Evolutionary conservation across 2,329 filamentous ascomycete species (phyloP), one percentile per base, ranked within the genome.

Genomic region (Arthroderma sp.): DNA sequence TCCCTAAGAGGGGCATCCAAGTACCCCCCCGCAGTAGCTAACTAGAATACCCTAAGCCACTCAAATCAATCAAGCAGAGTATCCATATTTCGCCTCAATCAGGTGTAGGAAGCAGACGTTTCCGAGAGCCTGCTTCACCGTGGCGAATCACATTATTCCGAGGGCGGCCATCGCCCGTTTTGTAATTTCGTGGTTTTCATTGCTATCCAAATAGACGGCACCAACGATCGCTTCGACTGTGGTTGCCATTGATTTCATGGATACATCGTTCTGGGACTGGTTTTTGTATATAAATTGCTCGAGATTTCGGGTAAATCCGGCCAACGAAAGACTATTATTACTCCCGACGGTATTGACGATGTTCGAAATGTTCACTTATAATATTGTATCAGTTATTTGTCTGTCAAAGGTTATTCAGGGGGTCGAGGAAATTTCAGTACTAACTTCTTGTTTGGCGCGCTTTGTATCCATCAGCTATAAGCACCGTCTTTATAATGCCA

Each of bases 141-240:
- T 22, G 15, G 15, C 15, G 15, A 22, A 22, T 22, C 15, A 22
- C 15, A 22, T 22, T 22, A 22, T 22, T 3, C 15, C 15, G 15
- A 22, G 15, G 15, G 15, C 15, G 15, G 15, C 15, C 15, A 22
- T 22, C 15, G 15, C 15, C 15, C 15, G 15, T 22, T 22, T 22
- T 3, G 15, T 22, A 22, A 22, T 3, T 3, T 22, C 15, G 15
- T 22, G 15, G 15, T 22, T 22, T 3, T 22, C 15, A 22, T 22
- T 22, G 15, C 15, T 22, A 37, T 65, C 62, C 2, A 55, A 30
- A 27, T 51, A 58, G 6, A 58, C 55, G 5, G 60, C 63, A 3
- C 59, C 61, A n/a, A 64, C 34, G n/a, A 65, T 45, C 9, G 61
- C 61, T 43, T 62, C 56, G 1, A 65, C 45, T 0, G 58, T 56